phyloP scores from a whole-genome alignment of 2,329 filamentous ascomycete species.

The Periconia sp. region DNA sequence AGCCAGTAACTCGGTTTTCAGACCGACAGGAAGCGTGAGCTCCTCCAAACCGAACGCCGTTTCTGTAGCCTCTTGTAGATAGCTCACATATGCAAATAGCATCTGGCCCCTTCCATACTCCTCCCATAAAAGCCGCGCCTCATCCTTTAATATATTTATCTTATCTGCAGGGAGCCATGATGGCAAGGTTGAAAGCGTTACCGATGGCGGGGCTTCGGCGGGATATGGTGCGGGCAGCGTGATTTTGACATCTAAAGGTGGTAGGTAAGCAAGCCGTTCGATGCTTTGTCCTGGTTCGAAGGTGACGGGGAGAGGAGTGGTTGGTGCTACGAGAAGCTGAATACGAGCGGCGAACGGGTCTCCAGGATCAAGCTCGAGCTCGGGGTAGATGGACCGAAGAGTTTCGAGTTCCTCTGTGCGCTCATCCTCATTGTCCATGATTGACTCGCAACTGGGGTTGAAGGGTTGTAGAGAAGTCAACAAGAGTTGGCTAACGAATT shows the following conservation, averaged over 20 bases:
- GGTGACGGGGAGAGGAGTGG: slow-evolving; percentile 48
- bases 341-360: slow-evolving; percentile 52
- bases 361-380: slow-evolving; percentile 54
- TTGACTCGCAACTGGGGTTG: not conserved
- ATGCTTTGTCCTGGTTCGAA: slow-evolving; percentile 40
- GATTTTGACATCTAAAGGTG: slow-evolving; percentile 57
- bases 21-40: slow-evolving; percentile 50
- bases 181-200: slow-evolving; percentile 52
- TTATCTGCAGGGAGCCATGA: slow-evolving; percentile 55
- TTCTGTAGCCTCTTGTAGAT: slow-evolving; percentile 61
- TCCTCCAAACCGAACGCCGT: slow-evolving; percentile 55
- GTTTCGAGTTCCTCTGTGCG: slow-evolving; percentile 61
- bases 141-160: slow-evolving; percentile 49
- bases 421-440: slow-evolving; percentile 46
- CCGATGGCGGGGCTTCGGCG: slow-evolving; percentile 51
- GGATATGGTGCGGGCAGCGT: slow-evolving; percentile 60
- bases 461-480: too few relatives aligned
- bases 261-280: slow-evolving; percentile 56
- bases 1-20: slow-evolving; percentile 73
- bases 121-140: slow-evolving; percentile 59
- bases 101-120: slow-evolving; percentile 60
- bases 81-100: slow-evolving; percentile 62
- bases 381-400: slow-evolving; percentile 64
- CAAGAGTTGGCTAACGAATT: too few relatives aligned
- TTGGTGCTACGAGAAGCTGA: slow-evolving; percentile 58